A percentile compares a stretch with the other conserved stretches of the same genome.
These are phyloP conservation scores for Immersiella caudata DNA, from an alignment of 495 filamentous ascomycete genomes.

Conservation along the genomic window DNA sequence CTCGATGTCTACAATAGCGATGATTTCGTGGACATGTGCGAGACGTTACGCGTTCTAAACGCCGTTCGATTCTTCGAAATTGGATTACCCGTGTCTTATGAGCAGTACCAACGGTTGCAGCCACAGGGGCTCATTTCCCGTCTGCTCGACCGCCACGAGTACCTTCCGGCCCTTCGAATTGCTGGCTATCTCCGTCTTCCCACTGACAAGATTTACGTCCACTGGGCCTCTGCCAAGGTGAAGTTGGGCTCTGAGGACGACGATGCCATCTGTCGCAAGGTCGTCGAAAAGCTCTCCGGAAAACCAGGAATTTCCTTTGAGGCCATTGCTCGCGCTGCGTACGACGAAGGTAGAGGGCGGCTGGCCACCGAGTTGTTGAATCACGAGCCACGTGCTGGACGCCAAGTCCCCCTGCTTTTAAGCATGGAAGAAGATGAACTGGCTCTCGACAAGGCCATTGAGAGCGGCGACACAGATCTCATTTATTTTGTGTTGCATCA, in stretches of 20 bases:
- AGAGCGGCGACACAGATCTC: constrained; percentile 92
- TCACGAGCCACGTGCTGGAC: constrained; percentile 88
- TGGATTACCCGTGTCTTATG: constrained; percentile 87
- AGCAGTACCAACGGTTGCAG: constrained; percentile 83
- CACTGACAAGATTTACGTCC: constrained; percentile 87
- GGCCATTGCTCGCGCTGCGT: constrained; percentile 88
- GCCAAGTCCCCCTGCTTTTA: constrained; percentile 91
- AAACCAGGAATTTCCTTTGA: constrained; percentile 95
- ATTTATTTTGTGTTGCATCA: constrained; percentile 87
- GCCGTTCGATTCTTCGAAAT: constrained; percentile 89
- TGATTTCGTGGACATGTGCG: constrained; percentile 98
- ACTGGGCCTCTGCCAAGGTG: constrained; percentile 96
- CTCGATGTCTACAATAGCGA: constrained; percentile 95
- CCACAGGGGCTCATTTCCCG: constrained; percentile 84
- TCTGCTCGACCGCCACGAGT: constrained; percentile 85
- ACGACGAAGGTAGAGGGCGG: constrained; percentile 86
- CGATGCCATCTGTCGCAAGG: constrained; percentile 80
- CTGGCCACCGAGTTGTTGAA: constrained; percentile 90
- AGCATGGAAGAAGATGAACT: constrained; percentile 96
- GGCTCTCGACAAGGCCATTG: constrained; percentile 94
- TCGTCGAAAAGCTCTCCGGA: constrained; percentile 82
- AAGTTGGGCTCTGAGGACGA: constrained; percentile 82
- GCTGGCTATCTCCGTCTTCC: constrained; percentile 86
- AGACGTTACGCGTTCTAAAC: constrained; percentile 88
- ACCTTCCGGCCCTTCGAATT: constrained; percentile 86